Evolutionary conservation across 2,329 filamentous ascomycete species (phyloP), one percentile per base, ranked within the genome.

Genomic region (Sarocladiaceae sp.): DNA sequence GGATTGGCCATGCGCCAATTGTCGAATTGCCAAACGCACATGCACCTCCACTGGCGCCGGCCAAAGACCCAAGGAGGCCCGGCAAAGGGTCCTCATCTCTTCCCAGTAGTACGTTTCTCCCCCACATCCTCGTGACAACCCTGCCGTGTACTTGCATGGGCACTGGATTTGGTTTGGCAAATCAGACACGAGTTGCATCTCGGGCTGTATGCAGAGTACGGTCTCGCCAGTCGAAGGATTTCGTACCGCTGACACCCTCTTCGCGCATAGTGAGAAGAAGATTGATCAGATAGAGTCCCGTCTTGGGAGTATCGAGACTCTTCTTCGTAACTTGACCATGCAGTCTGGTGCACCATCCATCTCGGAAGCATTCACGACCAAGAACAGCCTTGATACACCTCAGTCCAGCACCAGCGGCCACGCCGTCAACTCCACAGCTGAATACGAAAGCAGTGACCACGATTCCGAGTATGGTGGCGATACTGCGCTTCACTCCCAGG

Each of bases 51-150:
- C 77, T 0, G 78, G 79, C 3, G 66, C 71, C 12, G 75, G 76
- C 7, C 78, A 82, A 59, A 74, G 77, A 54, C 75, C 77, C 23
- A 79, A 77, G 60, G 78, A 82, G 59, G 67, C 71, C 40, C 71
- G 78, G 36, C 78, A 82, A 59, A 69, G 79, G 50, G 79, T 83
- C 35, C 68, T 83, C 56, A 82, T 83, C 54, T 82, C 79, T 2
- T 79, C 77, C 39, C 79, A 82, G 72, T 83, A 83, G 79, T 82
- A 65, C 58, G 77, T 69, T 31, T 44, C 18, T n/a, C 31, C 50
- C 35, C 42, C 33, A 40, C 18, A 20, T 44, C 31, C 49, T 40
- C 15, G 18, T 15, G n/a, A n/a, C n/a, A n/a, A 33, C 29, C 29
- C 29, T 33, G 29, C 29, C 29, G 15, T 33, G 29, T n/a, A n/a